Evolutionary conservation across 805 yeast species (phyloP).

Genomic region (Teunomyces gatunensis): DNA sequence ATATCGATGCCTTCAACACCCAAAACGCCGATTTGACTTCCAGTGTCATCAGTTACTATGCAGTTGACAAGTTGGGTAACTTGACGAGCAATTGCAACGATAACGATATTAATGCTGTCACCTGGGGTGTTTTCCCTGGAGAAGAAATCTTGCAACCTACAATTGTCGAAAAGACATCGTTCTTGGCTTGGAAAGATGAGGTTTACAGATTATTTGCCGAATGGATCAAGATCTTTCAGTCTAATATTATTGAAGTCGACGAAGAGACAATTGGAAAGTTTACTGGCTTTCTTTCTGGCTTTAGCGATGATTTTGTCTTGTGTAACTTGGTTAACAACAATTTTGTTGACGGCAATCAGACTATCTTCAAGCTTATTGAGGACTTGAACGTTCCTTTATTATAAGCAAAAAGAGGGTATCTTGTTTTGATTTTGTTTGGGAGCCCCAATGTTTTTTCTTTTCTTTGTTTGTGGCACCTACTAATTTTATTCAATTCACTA

Average conservation of each 20-base stretch:
- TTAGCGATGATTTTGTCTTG: slow-evolving; percentile 63
- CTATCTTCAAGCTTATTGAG: slow-evolving; percentile 55
- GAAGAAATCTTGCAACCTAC: slow-evolving; percentile 94
- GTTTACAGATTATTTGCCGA: slow-evolving; percentile 79
- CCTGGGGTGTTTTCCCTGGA: slow-evolving; percentile 98
- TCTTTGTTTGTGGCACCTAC: background rate
- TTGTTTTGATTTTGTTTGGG: background rate
- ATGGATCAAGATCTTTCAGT: slow-evolving; percentile 61
- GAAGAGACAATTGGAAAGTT: slow-evolving; percentile 31
- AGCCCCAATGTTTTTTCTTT: background rate
- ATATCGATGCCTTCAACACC: slow-evolving; percentile 46
- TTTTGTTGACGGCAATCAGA: slow-evolving; percentile 52
- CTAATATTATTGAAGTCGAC: slow-evolving; percentile 28
- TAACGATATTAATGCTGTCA: slow-evolving; percentile 87
- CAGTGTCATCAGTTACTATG: slow-evolving; percentile 67
- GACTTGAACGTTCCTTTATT: slow-evolving; percentile 16
- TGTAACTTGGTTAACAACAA: slow-evolving; percentile 92
- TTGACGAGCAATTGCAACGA: slow-evolving; percentile 67
- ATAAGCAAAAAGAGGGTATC: background rate
- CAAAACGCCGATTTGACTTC: slow-evolving; percentile 36
- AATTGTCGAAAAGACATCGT: slow-evolving; percentile 86
- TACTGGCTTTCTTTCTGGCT: slow-evolving; percentile 39
- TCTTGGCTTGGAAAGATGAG: slow-evolving; percentile 97
- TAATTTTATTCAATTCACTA: slow-evolving; percentile 16
- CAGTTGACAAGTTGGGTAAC: slow-evolving; percentile 58